Evolutionary conservation across 2,329 filamentous ascomycete genomes (phyloP), one percentile per base, ranked within the genome.

Genomic region (Claviceps sp.): DNA sequence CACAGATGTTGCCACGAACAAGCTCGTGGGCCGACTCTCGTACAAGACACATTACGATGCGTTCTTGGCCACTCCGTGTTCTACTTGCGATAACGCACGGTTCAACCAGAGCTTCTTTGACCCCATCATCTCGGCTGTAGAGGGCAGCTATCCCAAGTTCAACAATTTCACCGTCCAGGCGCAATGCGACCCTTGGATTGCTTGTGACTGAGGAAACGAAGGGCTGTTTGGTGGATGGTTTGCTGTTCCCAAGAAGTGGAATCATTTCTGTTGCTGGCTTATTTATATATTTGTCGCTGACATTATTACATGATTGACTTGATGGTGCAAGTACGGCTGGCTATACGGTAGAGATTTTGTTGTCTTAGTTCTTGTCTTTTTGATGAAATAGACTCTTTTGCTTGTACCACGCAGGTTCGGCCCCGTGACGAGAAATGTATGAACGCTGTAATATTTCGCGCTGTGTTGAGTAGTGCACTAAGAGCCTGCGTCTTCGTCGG

Each of bases 181-280:
- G 5, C 61, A 68, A 50, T 70, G 67, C 47, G 60, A 63, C 30
- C 67, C 67, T 16, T 70, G 67, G 67, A 67, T 68, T 58, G 65
- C 61, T 18, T 70, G 67, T 49, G 49, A 54, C 43, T 66, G 57
- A 61, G 20, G n/a, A 37, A 18, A 11, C 22, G 7, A 22, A 37
- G 30, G 30, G 30, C 30, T 38, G 11, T 7, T 34, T 18, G 13
- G 6, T 51, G 13, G 42, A 2, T 24, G 38, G 22, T 47, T 47
- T 41, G 24, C 26, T 50, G 30, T 57, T 51, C 55, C 49, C 44
- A 51, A 51, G 37, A 38, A 26, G 42, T 47, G 37, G 46, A 47
- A 16, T 47, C 38, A 43, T 43, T 37, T 53, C 37, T 51, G 37
- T 44, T 42, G 37, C 43, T 30, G 47, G 48, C 48, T 47, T 50